Evolutionary conservation across 2,329 filamentous ascomycete genomes (phyloP).

Genomic region (Leptographium lundbergii): DNA sequence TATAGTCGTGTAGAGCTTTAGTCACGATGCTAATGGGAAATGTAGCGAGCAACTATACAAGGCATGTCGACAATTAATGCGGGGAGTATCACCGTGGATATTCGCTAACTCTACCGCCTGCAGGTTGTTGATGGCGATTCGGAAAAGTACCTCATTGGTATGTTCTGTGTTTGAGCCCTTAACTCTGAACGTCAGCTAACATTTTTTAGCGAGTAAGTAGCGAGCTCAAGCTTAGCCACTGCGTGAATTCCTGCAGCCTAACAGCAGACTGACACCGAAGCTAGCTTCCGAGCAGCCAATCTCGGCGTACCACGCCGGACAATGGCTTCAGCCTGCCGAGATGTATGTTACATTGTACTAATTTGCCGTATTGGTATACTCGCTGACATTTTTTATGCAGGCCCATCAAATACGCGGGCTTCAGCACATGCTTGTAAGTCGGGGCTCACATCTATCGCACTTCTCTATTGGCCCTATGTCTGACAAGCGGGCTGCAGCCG

Average conservation of each 20-base stretch:
- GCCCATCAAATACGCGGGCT: slow-evolving; percentile 85
- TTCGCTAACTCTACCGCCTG: neutral
- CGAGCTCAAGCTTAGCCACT: neutral
- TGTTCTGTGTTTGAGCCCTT: neutral
- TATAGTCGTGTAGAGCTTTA: neutral
- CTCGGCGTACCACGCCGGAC: slow-evolving; percentile 81
- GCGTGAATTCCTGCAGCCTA: too few relatives aligned
- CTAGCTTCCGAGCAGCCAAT: slow-evolving; percentile 75
- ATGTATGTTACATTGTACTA: slow-evolving; percentile 26
- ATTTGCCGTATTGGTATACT: too few relatives aligned
- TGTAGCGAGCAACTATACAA: slow-evolving; percentile 84
- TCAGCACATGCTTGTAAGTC: slow-evolving; percentile 68
- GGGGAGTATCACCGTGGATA: neutral
- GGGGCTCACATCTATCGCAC: neutral
- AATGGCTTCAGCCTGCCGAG: slow-evolving; percentile 78
- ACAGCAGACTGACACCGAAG: neutral
- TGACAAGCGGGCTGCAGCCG: slow-evolving; percentile 26
- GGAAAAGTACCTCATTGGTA: slow-evolving; percentile 71
- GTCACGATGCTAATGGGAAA: neutral
- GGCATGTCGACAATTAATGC: slow-evolving; percentile 8
- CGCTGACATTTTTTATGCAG: neutral
- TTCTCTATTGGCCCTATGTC: neutral
- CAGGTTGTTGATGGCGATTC: slow-evolving; percentile 69
- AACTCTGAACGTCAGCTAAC: neutral
- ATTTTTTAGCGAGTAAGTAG: slow-evolving; percentile 8